A percentile compares a stretch with the other conserved stretches of the same genome.
Evolutionary conservation across 2,329 filamentous ascomycete species (phyloP).

Genomic region (Fusarium tuaranense): DNA sequence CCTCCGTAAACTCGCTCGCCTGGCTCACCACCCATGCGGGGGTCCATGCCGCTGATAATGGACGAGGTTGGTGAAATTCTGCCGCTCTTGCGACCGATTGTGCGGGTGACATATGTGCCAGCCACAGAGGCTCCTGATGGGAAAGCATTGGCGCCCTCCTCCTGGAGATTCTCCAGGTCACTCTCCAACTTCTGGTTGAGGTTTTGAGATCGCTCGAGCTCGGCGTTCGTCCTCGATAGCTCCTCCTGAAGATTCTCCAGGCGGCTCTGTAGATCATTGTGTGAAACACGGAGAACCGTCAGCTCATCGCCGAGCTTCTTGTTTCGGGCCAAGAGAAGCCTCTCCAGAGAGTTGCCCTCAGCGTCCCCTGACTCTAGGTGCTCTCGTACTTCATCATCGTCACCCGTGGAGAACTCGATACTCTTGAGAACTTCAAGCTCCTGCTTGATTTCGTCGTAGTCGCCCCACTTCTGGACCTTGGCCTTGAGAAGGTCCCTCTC

Average conservation of each 20-base stretch:
- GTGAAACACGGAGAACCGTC: conserved; percentile 91
- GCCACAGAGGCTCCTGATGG: conserved; percentile 93
- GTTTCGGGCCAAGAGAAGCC: conserved; percentile 90
- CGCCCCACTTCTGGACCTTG: conserved; percentile 89
- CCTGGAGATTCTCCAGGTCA: conserved; percentile 88
- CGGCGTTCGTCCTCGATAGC: conserved; percentile 83
- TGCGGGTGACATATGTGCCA: conserved; percentile 82
- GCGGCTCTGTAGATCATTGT: conserved; percentile 87
- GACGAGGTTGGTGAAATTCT: conserved; percentile 91
- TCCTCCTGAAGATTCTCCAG: conserved; percentile 86
- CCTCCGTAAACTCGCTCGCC: conserved; percentile 74
- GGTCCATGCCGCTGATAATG: conserved; percentile 97
- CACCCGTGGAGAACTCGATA: conserved; percentile 94
- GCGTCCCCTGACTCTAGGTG: conserved; percentile 51
- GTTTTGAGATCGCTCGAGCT: conserved; percentile 85
- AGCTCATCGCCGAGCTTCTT: conserved; percentile 97
- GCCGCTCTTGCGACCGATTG: conserved; percentile 73
- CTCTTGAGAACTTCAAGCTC: conserved; percentile 97
- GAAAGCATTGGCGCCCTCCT: conserved; percentile 85
- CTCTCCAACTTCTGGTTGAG: conserved; percentile 92
- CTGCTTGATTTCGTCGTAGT: conserved; percentile 96
- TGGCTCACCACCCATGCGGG: conserved; percentile 60
- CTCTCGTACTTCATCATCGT: conserved; percentile 76
- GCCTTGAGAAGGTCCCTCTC: conserved; percentile 84
- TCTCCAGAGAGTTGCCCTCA: conserved; percentile 86